Evolutionary conservation across 2,329 filamentous ascomycete species (phyloP).

Genomic region (Penicillium sp.): DNA sequence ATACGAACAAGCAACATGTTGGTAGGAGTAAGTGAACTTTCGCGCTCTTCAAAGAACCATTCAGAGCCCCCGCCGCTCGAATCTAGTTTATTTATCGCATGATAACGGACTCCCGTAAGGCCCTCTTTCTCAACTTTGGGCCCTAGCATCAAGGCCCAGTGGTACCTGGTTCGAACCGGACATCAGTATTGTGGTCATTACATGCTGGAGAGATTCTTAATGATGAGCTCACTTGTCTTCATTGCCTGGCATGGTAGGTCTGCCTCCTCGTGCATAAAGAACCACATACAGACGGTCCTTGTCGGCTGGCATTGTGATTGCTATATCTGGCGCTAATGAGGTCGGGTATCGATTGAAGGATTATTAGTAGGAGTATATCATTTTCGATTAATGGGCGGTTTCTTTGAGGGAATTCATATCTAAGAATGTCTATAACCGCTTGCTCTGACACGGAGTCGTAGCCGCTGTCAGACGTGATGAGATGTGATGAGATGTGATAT

Average conservation of each 20-base stretch:
- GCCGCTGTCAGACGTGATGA: too few species aligned
- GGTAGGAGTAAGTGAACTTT: slow-evolving; percentile 17
- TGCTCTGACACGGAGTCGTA: too few species aligned
- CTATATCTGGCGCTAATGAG: too few species aligned
- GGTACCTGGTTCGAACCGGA: slow-evolving; percentile 27
- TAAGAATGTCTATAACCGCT: too few species aligned
- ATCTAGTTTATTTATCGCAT: slow-evolving; percentile 31
- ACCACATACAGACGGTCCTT: slow-evolving; percentile 32
- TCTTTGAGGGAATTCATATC: too few species aligned
- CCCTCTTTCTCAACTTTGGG: slow-evolving; percentile 31
- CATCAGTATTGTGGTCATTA: neutral
- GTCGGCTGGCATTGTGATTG: slow-evolving; percentile 12
- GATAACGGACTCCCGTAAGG: slow-evolving; percentile 27
- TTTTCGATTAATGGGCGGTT: too few species aligned
- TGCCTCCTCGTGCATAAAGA: slow-evolving; percentile 26
- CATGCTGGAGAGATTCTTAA: neutral
- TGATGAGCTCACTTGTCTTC: slow-evolving; percentile 25
- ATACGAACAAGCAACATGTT: slow-evolving; percentile 32
- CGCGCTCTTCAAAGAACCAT: slow-evolving; percentile 30
- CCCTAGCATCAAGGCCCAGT: slow-evolving; percentile 40
- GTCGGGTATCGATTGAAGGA: too few species aligned
- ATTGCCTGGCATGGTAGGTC: slow-evolving; percentile 21
- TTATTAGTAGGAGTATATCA: too few species aligned
- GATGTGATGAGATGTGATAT: too few species aligned
- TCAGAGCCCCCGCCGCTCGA: slow-evolving; percentile 9